Conservation (phyloP, 169 alveolate species). For the Plasmodium fragile region DNA sequence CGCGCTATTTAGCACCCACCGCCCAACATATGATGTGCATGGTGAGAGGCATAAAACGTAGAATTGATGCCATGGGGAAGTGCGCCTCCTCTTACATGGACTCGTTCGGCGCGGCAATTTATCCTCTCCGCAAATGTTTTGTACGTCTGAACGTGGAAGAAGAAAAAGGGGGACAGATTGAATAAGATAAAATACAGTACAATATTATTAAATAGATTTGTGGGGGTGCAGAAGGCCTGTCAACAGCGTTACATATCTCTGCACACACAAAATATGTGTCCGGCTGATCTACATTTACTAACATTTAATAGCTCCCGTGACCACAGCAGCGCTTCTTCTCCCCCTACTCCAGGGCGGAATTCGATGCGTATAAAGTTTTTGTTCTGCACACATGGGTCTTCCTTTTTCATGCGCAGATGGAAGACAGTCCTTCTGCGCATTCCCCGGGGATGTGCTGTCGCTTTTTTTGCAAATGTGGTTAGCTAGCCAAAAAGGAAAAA, state of each 20-base stretch:
- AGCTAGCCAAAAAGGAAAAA: conserved; percentile 11
- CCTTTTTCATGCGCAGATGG: conserved; percentile 11
- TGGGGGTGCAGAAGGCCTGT: background rate
- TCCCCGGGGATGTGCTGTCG: background rate
- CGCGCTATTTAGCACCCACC: background rate
- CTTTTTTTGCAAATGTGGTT: conserved; percentile 10
- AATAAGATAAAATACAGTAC: background rate
- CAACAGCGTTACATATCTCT: background rate
- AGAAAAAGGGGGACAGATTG: background rate
- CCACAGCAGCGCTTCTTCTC: conserved; percentile 55
- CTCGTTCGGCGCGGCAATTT: conserved; percentile 25
- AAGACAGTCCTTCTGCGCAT: conserved; percentile 5
- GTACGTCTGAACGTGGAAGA: conserved; percentile 13
- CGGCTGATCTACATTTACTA: background rate
- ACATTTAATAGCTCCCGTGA: conserved; percentile 42
- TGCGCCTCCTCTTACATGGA: conserved; percentile 21
- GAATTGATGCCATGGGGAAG: background rate
- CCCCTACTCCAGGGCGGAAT: conserved; percentile 72
- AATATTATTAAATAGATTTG: background rate
- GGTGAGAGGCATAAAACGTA: background rate
- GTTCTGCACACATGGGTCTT: conserved; percentile 1
- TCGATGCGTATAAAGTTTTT: conserved; percentile 58
- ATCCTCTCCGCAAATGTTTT: conserved; percentile 34
- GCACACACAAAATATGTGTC: background rate
- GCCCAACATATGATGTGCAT: background rate